Base-by-base conservation (phyloP, 805 yeast genomes). In the Metschnikowia shivogae region DNA sequence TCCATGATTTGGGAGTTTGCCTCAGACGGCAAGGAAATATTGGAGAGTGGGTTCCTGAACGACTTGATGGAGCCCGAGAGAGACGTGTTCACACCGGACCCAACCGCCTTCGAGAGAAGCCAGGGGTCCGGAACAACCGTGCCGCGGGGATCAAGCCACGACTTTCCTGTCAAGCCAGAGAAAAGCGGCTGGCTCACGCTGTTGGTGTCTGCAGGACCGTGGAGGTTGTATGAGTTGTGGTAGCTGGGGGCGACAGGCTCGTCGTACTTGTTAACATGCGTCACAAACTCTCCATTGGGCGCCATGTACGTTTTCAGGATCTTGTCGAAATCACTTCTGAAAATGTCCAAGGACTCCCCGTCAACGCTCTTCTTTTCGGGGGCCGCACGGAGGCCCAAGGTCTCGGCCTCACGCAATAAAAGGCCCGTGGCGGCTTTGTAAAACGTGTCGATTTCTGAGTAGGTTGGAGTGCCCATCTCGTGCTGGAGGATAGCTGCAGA, bases 101-200 rank as follows among this genome's bases (percentile, higher is more conserved):
- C 47, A 22, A 88, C 65, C 1, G 88, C 79, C 49, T 81, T 82
- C 28, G 89, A 71, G n/a, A 81, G 60, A 38, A 75, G 73, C 57
- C 86, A 83, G 11, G 83, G 82, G 27, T 82, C 82, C 8, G 87
- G 88, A 4, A 86, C 74, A 2, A 75, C 66, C 2, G 86, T 78
- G 40, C 80, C 82, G 49, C 96, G 79, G 36, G 82, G 78, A 60
- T 93, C 98, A 42, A 89, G 65, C 17, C 76, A 68, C 0, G 97
- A 87, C 56, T 80, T 84, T 26, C 78, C 74, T 29, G 78, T 74
- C 31, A 84, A 65, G 0, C 96, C 84, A 5, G 96, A 77, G 60
- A 93, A 92, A 40, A 93, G 70, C 11, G 97, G 95, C 26, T 79
- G 73, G 34, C 83, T 89, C 34, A 77, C 77, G 14, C 78, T 77